Conservation (phyloP, 2,329 filamentous ascomycete species). For the Aquanectria penicillioides region DNA sequence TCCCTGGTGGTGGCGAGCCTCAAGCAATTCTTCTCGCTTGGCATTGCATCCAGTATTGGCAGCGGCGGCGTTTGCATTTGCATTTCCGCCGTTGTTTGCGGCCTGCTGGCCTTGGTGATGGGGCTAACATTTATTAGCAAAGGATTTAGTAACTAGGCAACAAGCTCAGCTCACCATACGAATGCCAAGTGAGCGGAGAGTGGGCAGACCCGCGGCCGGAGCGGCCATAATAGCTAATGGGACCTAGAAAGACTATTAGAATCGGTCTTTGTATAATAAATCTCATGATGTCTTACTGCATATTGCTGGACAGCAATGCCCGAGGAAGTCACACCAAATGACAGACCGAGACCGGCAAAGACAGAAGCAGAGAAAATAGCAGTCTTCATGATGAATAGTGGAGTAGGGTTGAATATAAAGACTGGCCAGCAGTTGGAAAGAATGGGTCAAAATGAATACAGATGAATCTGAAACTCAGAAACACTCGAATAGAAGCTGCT, state of each 20-base stretch:
- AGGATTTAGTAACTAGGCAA: not conserved
- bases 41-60: not conserved
- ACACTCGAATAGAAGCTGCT: not conserved
- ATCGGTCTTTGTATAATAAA: not conserved
- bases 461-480: not conserved
- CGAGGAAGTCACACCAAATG: not conserved
- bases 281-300: not conserved
- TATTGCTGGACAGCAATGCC: not conserved
- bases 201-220: not conserved
- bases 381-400: constrained; percentile 3
- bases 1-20: constrained; percentile 12
- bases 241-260: not conserved
- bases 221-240: constrained; percentile 10
- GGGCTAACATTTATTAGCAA: constrained; percentile 1
- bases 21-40: not conserved
- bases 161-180: constrained; percentile 9
- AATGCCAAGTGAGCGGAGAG: not conserved
- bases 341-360: not conserved
- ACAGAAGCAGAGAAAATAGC: not conserved
- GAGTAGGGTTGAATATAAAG: not conserved
- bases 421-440: constrained; percentile 20
- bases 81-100: not conserved
- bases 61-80: not conserved
- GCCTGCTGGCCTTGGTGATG: constrained; percentile 11
- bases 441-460: not conserved